phyloP scores from a whole-genome alignment of 73 alveolate genomes.

The Tetrahymena borealis region DNA sequence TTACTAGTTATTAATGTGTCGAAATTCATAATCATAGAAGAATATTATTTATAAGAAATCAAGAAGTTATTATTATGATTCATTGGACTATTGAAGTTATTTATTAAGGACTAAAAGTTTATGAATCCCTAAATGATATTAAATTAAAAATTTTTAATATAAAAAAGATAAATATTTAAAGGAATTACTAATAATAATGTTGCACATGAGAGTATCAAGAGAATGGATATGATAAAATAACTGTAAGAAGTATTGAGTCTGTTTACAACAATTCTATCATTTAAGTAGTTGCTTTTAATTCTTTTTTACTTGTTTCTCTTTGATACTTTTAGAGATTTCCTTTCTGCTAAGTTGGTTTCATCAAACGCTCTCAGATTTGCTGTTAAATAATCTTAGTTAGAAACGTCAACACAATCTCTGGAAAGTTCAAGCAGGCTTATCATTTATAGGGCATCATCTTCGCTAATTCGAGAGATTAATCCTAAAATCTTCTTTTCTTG shows the following conservation, averaged over 20 bases:
- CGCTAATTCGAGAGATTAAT: neutral
- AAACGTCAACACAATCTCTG: neutral
- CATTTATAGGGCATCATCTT: neutral
- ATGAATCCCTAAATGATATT: neutral
- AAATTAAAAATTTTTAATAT: neutral
- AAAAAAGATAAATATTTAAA: neutral
- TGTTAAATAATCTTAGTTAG: neutral
- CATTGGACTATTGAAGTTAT: neutral
- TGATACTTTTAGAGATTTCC: neutral
- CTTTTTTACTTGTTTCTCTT: neutral
- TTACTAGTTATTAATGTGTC: neutral
- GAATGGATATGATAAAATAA: neutral
- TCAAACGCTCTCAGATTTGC: neutral
- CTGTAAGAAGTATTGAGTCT: neutral
- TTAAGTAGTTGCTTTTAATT: neutral
- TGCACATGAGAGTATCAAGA: neutral
- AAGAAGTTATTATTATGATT: neutral
- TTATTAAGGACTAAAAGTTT: neutral
- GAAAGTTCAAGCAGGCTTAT: neutral
- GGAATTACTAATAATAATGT: neutral
- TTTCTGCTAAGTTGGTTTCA: neutral
- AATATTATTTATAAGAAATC: neutral
- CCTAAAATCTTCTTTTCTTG: neutral
- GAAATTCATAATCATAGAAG: neutral
- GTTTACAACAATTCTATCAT: neutral